Conservation (phyloP, 2,329 filamentous ascomycete species). For the Dactylellina leptospora region DNA sequence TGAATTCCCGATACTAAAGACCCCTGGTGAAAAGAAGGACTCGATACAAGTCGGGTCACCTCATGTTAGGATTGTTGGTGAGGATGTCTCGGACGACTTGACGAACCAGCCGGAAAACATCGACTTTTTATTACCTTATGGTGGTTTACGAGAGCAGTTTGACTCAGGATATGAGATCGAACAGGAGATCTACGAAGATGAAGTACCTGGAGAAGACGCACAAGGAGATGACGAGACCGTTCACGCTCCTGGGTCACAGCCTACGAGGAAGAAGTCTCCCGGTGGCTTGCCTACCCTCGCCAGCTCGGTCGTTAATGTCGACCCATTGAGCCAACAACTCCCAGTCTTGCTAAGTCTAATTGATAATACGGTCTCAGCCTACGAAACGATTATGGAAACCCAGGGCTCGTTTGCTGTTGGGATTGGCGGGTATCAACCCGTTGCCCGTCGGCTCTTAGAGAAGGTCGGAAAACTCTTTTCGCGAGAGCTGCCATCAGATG, state of each 20-base stretch:
- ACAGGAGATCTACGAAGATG: conserved; percentile 41
- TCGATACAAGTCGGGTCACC: conserved; percentile 27
- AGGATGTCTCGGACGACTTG: conserved; percentile 41
- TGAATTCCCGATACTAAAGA: conserved; percentile 33
- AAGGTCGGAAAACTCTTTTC: conserved; percentile 48
- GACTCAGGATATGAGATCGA: conserved; percentile 49
- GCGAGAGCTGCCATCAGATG: conserved; percentile 33
- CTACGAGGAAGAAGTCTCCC: conserved; percentile 15
- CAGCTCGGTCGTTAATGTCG: conserved; percentile 38
- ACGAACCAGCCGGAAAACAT: conserved; percentile 30
- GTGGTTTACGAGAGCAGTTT: conserved; percentile 42
- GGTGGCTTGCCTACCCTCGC: conserved; percentile 13
- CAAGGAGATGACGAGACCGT: conserved; percentile 39
- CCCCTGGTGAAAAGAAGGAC: conserved; percentile 12
- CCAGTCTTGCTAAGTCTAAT: conserved; percentile 35
- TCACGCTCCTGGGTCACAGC: conserved; percentile 30
- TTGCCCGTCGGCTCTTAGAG: conserved; percentile 35
- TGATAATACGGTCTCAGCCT: conserved; percentile 42
- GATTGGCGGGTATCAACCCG: conserved; percentile 47
- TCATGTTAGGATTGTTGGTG: conserved; percentile 43
- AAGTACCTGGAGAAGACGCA: conserved; percentile 22
- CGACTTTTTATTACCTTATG: conserved; percentile 44
- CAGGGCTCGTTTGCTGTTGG: conserved; percentile 47
- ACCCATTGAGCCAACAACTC: conserved; percentile 44
- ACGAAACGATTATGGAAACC: conserved; percentile 46